Evolutionary conservation across 768 basidiomycete species (phyloP).

Genomic region (Russula abietina): DNA sequence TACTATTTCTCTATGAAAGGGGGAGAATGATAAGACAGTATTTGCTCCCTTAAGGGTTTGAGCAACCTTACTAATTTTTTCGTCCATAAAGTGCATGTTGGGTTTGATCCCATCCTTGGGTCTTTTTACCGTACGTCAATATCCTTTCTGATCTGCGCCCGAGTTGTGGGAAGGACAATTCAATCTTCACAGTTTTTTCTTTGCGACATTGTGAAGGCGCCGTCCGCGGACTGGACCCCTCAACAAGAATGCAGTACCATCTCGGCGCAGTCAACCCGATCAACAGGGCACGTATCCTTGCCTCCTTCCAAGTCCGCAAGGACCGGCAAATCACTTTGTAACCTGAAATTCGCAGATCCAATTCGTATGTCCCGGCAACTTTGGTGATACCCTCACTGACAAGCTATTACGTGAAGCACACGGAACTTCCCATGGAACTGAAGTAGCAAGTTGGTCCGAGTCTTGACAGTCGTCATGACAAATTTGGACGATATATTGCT

Average conservation of each 20-base stretch:
- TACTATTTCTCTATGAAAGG: slow-evolving; percentile 79
- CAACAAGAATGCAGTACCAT: slow-evolving; percentile 78
- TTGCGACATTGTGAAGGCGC: slow-evolving; percentile 88
- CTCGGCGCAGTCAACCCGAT: slow-evolving; percentile 98
- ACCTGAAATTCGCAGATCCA: slow-evolving; percentile 55
- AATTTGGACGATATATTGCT: slow-evolving; percentile 38
- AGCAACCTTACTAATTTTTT: slow-evolving; percentile 96
- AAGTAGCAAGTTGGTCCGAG: slow-evolving; percentile 15
- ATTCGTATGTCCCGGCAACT: slow-evolving; percentile 98
- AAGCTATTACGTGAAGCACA: slow-evolving; percentile 56
- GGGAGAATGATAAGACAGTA: slow-evolving; percentile 97
- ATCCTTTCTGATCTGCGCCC: no score
- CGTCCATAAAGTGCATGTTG: slow-evolving; percentile 97
- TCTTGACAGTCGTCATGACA: slow-evolving; percentile 83
- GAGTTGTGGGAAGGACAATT: neutral
- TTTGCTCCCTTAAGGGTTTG: slow-evolving; percentile 91
- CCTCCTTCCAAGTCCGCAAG: slow-evolving; percentile 77
- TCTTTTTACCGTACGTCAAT: slow-evolving; percentile 75
- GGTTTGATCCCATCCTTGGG: slow-evolving; percentile 92
- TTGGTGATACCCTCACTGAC: slow-evolving; percentile 95
- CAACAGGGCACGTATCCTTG: slow-evolving; percentile 98
- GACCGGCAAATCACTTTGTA: slow-evolving; percentile 42
- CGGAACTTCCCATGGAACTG: no score
- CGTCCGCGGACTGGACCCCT: slow-evolving; percentile 82
- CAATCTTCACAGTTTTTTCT: neutral